Percentiles rank a stretch among this genome's conserved stretches.
phyloP scores from a whole-genome alignment of 2,329 filamentous ascomycete genomes.

The Gnomoniopsis smithogilvyi region DNA sequence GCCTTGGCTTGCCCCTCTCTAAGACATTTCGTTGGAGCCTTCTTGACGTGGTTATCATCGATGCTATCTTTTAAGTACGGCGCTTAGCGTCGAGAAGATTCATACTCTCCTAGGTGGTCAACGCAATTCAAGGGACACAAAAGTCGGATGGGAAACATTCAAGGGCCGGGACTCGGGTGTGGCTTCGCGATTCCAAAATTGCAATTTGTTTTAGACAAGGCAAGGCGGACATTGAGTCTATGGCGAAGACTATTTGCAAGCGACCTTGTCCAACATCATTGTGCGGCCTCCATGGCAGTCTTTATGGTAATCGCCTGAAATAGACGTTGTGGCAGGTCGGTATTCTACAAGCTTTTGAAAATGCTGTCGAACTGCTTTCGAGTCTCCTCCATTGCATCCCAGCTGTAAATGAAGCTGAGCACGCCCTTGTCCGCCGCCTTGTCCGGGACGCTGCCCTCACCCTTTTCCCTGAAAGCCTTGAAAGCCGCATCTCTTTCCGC shows the following conservation, averaged over 20 bases:
- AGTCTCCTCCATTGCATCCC: conserved; percentile 16
- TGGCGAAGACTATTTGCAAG: neutral
- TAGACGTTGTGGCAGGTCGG: neutral
- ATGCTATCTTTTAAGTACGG: too few species aligned
- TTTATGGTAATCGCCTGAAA: neutral
- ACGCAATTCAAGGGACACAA: too few species aligned
- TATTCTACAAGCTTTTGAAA: conserved; percentile 6
- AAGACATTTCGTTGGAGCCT: too few species aligned
- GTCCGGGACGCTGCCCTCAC: conserved; percentile 42
- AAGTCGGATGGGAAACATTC: too few species aligned
- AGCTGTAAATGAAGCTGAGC: conserved; percentile 16
- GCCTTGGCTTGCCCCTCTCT: too few species aligned
- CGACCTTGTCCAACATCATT: conserved; percentile 3
- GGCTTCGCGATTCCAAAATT: too few species aligned
- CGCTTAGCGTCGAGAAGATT: too few species aligned
- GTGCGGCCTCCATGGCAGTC: neutral
- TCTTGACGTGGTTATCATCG: too few species aligned
- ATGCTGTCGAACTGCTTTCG: conserved; percentile 11
- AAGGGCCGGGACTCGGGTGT: too few species aligned
- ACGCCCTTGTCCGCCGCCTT: conserved; percentile 43
- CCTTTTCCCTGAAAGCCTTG: conserved; percentile 39
- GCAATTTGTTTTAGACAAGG: too few species aligned
- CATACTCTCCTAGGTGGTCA: too few species aligned
- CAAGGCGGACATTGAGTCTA: too few species aligned
- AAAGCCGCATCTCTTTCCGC: conserved; percentile 42